Conservation (phyloP, 2,329 filamentous ascomycete species). For the Colletotrichum sp. region DNA sequence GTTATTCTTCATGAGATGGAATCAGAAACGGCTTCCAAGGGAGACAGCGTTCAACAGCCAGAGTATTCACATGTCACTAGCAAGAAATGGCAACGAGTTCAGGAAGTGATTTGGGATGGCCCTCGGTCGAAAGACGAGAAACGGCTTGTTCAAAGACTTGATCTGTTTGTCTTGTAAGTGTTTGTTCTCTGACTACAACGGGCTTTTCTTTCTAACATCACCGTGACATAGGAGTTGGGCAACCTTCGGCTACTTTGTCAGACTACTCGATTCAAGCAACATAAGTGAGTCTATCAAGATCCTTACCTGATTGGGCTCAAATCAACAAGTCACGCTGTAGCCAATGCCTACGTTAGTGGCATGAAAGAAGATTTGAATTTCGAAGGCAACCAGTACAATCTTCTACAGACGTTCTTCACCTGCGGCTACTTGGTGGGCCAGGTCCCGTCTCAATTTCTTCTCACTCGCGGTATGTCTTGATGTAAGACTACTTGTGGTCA, state of each 20-base stretch:
- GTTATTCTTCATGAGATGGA: neutral
- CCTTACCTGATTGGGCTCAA: neutral
- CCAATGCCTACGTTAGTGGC: neutral
- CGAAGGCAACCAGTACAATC: neutral
- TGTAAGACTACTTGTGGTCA: neutral
- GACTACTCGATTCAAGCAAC: neutral
- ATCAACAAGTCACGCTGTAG: neutral
- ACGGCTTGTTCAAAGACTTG: neutral
- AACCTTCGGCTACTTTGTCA: neutral
- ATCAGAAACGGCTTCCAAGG: neutral
- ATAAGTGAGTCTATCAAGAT: neutral
- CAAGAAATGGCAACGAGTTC: neutral
- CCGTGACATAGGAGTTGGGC: neutral
- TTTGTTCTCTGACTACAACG: neutral
- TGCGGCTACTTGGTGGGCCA: neutral
- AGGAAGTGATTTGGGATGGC: neutral
- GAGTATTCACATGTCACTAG: neutral
- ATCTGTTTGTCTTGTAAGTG: neutral
- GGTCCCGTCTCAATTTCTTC: neutral
- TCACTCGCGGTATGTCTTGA: neutral
- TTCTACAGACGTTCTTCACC: neutral
- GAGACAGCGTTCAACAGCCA: neutral
- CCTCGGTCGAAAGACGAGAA: neutral
- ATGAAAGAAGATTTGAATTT: neutral
- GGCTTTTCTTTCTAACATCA: neutral